These are phyloP conservation scores for Beauveria sp. DNA, from an alignment of 2,329 filamentous ascomycete species.

Conservation along the genomic window DNA sequence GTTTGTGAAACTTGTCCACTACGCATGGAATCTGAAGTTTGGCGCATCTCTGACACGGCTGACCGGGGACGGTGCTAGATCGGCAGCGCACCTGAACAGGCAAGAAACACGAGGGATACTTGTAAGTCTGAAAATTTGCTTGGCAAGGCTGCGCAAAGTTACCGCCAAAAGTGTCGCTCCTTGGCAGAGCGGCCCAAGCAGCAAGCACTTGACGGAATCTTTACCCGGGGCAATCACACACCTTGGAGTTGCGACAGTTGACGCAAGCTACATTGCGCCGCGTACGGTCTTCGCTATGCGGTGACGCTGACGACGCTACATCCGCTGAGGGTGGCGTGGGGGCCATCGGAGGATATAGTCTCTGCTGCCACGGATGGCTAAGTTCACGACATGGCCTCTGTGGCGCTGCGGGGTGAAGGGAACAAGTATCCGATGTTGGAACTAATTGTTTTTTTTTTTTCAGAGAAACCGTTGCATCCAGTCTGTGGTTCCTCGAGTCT, in stretches of 20 bases:
- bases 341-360: conserved; percentile 18
- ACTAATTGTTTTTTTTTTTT: background rate
- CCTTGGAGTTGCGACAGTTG: conserved; percentile 34
- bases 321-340: conserved; percentile 24
- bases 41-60: conserved; percentile 37
- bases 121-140: conserved; percentile 10
- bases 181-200: background rate
- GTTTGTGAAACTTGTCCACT: conserved; percentile 40
- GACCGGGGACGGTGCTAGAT: conserved; percentile 28
- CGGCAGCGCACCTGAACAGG: conserved; percentile 35
- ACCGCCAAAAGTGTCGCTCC: background rate
- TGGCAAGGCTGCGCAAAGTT: background rate
- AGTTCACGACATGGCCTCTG: conserved; percentile 10
- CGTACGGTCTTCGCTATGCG: conserved; percentile 21
- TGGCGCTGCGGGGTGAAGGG: background rate
- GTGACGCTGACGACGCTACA: conserved; percentile 18
- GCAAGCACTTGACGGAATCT: background rate
- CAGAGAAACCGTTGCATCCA: background rate
- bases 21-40: conserved; percentile 37
- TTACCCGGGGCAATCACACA: conserved; percentile 16
- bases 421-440: background rate
- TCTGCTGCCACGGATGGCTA: conserved; percentile 2
- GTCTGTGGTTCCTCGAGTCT: background rate
- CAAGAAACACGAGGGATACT: conserved; percentile 1
- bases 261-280: conserved; percentile 31